Evolutionary conservation across 352 stramenopile genomes (phyloP), one percentile per base, ranked within the genome.

Genomic region (Globisporangium alternatum): DNA sequence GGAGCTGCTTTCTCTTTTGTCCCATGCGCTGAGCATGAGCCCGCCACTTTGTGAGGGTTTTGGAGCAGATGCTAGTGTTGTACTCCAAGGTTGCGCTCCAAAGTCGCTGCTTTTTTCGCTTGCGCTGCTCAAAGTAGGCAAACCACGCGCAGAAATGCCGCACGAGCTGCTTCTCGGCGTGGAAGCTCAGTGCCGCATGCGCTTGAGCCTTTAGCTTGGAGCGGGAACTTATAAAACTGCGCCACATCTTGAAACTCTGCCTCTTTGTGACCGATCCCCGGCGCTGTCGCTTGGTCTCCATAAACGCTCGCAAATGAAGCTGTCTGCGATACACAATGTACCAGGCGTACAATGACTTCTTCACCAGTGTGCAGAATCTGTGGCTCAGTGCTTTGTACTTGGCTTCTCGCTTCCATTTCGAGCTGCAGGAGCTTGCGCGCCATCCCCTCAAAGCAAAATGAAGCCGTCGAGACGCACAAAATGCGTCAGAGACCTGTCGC

Each of bases 341-440:
- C 78, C 76, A 87, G 10, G 55, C 33, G 19, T 71, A 28, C 19
- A 87, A 12, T 3, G 66, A 56, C 4, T 28, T 64, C 10, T 52
- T 61, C 61, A 76, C 44, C 6, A 76, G 45, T 1, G 25, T 41
- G 19, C 39, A n/a, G 28, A 87, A 81, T 49, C 72, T 71, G 56
- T 68, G 62, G 15, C 56, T 65, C 6, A 81, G 25, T 0, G 78
- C 71, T 17, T 67, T 78, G 12, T 69, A 19, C 22, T 54, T 52
- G 15, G 22, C 19, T 33, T 30, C 48, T 17, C 62, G 33, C 6
- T 67, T 48, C 12, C 21, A 19, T 43, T 53, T 37, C 17, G n/a
- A 37, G 33, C 15, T 19, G 10, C 5, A 47, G 8, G 15, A 51
- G n/a, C 41, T 62, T 0, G 19, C 1, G 45, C 28, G 59, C 71